Evolutionary conservation across 306 rosid genomes (phyloP), one percentile per base, ranked within the genome.

Genomic region (Rosa multiflora): DNA sequence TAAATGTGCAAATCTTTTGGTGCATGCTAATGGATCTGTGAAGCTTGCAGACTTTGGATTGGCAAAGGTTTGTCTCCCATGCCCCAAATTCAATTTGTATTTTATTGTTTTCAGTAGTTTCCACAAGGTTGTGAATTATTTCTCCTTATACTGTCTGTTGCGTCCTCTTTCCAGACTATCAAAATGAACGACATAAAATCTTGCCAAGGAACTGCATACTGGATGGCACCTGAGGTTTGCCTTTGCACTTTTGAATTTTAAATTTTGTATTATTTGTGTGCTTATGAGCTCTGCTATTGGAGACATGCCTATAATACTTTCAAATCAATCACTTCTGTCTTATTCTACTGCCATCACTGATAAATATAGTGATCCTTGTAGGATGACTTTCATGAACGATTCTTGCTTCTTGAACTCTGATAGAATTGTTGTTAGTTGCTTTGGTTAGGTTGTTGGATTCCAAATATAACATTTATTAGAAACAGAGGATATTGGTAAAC

Each of bases 221-320:
- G 99, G 99, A 95, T 95, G 99, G 98, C 99, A 23, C 99, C 98
- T 66, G 99, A 95, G 99, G 99, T 95, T 83, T 88, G 91, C 74
- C 80, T 79, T 81, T 80, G 59, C 74, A 47, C 82, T 83, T 37
- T 37, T 58, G 32, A 58, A n/a, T 58, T 21, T 58, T 3, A 3
- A 58, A 6, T 66, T 78, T 39, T 56, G 42, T 80, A 79, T 42
- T 47, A 64, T 75, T 32, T 43, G 66, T 35, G 32, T 75, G 55
- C 46, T 75, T 47, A 21, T 67, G 52, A 51, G 75, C 75, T 67
- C 47, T 68, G 5, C 39, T 20, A 78, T 13, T 62, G n/a, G n/a
- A 61, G 58, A 10, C 29, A 5, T 46, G 11, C 44, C 64, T 37
- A 48, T 43, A 26, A n/a, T 62, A 46, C 59, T 62, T 61, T 12